These are phyloP conservation scores for Cladosporium cucumerinum DNA, from an alignment of 2,329 filamentous ascomycete species.

Conservation along the genomic window DNA sequence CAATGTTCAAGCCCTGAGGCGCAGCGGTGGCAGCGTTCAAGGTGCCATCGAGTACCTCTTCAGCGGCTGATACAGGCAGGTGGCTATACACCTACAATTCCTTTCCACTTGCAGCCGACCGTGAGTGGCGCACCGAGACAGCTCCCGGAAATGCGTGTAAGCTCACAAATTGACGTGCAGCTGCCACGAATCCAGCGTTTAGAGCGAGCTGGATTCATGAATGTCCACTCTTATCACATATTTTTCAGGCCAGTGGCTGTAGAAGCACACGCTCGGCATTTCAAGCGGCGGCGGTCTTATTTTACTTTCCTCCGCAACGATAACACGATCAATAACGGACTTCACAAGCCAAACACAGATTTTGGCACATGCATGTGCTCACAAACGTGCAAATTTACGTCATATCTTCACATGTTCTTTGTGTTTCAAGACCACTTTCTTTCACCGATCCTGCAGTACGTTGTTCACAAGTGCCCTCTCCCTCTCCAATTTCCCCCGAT, in stretches of 20 bases:
- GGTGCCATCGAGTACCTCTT: conserved; percentile 77
- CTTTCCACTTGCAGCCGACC: neutral
- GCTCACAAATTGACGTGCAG: neutral
- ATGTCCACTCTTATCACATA: neutral
- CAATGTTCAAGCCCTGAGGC: conserved; percentile 82
- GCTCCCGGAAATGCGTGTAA: neutral
- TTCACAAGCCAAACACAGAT: neutral
- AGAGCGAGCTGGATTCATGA: neutral
- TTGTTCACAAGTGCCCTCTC: neutral
- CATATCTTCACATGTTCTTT: neutral
- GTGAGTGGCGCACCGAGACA: neutral
- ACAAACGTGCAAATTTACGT: neutral
- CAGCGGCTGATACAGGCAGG: conserved; percentile 15
- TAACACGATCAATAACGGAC: conserved; percentile 4
- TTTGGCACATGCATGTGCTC: neutral
- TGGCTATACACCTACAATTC: neutral
- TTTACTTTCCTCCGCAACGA: neutral
- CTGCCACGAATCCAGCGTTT: neutral
- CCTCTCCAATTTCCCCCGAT: neutral
- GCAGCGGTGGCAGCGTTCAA: conserved; percentile 90
- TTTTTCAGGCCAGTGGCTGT: neutral
- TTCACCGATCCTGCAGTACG: neutral
- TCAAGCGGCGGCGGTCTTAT: neutral
- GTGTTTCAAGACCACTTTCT: neutral
- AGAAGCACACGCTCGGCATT: neutral